Evolutionary conservation across 2,329 filamentous ascomycete genomes (phyloP).

Genomic region (Fragosphaeria purpurea): DNA sequence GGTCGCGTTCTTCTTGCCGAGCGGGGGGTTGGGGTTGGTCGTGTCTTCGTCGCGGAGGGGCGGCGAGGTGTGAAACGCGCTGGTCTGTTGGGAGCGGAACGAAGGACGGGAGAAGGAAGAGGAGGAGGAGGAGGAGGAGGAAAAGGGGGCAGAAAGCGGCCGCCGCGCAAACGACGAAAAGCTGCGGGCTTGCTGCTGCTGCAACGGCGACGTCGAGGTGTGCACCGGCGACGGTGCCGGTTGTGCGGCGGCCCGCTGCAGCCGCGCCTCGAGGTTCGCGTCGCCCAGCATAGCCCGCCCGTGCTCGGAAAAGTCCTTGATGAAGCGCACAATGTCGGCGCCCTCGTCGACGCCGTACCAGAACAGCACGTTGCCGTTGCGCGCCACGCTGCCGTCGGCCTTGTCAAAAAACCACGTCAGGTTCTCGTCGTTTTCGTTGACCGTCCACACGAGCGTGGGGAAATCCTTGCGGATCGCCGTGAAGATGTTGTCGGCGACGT

Average conservation of each 20-base stretch:
- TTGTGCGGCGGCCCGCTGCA: conserved; percentile 62
- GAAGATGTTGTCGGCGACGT: conserved; percentile 92
- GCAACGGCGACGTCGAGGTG: conserved; percentile 22
- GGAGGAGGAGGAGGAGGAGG: neutral
- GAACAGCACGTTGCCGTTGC: conserved; percentile 83
- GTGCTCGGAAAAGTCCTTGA: conserved; percentile 74
- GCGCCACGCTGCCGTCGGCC: conserved; percentile 81
- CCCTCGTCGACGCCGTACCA: conserved; percentile 85
- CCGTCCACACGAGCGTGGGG: conserved; percentile 88
- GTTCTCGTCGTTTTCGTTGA: conserved; percentile 92
- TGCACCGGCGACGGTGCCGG: conserved; percentile 22
- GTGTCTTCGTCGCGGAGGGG: conserved; percentile 48
- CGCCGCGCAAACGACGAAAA: conserved; percentile 51
- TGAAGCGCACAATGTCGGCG: conserved; percentile 71
- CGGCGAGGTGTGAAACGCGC: conserved; percentile 10
- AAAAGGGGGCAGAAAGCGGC: conserved; percentile 4
- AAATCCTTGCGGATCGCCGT: conserved; percentile 88
- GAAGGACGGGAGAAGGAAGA: conserved; percentile 4
- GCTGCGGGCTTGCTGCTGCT: conserved; percentile 44
- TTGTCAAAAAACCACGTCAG: conserved; percentile 98
- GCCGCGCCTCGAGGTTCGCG: conserved; percentile 76
- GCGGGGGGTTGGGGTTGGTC: conserved; percentile 82
- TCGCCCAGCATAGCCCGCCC: conserved; percentile 82
- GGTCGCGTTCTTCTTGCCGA: conserved; percentile 79
- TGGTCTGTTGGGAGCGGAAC: conserved; percentile 4